Conservation (phyloP, 2,329 filamentous ascomycete genomes). For the Fusarium annulatum region DNA sequence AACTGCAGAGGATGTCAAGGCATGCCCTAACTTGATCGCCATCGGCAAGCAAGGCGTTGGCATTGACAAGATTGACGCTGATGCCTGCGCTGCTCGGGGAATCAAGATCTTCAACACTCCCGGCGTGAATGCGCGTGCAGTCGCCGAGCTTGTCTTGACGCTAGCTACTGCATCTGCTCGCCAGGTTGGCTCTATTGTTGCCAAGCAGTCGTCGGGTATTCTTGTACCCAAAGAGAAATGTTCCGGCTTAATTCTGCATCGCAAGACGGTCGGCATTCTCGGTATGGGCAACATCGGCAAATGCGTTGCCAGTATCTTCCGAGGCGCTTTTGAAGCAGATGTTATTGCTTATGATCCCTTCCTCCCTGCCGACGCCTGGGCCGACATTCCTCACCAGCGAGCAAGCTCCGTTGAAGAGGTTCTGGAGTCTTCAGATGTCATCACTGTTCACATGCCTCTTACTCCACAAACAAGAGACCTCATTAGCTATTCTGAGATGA, state of each 20-base stretch:
- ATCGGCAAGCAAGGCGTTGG: conserved; percentile 61
- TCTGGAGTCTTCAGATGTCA: conserved; percentile 47
- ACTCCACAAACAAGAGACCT: conserved; percentile 48
- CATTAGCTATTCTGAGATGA: conserved; percentile 47
- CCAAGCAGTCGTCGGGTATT: conserved; percentile 45
- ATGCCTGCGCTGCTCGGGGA: conserved; percentile 51
- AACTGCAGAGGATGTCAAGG: conserved; percentile 52
- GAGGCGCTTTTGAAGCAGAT: conserved; percentile 49
- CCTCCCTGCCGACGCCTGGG: conserved; percentile 48
- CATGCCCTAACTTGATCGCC: conserved; percentile 51
- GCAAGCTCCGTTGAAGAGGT: conserved; percentile 48
- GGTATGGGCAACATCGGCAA: conserved; percentile 55
- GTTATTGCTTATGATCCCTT: conserved; percentile 53
- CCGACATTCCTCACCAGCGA: conserved; percentile 48
- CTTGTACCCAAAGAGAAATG: conserved; percentile 55
- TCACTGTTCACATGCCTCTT: conserved; percentile 54
- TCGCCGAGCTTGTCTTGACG: conserved; percentile 53
- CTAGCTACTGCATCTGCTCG: conserved; percentile 51
- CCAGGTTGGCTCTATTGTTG: conserved; percentile 47
- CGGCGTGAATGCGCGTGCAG: conserved; percentile 56
- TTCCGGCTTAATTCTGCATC: conserved; percentile 51
- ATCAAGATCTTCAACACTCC: conserved; percentile 61
- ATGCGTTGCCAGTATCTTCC: conserved; percentile 51
- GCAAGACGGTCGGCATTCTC: conserved; percentile 52
- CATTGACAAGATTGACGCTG: conserved; percentile 58